These are phyloP conservation scores for Physcia stellaris DNA, from an alignment of 495 filamentous ascomycete genomes.

Conservation along the genomic window DNA sequence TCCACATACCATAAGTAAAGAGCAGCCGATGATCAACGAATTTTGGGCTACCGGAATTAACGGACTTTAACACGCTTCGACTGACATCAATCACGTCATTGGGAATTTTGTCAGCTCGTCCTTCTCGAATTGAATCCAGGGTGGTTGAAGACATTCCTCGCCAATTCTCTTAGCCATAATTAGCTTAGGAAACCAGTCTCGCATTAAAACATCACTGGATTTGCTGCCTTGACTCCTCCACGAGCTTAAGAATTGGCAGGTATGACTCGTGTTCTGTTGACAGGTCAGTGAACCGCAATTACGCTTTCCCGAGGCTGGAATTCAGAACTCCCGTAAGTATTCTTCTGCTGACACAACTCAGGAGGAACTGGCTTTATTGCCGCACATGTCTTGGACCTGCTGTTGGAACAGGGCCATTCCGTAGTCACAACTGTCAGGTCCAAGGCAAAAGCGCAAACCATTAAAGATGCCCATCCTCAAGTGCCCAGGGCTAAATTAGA, in stretches of 20 bases:
- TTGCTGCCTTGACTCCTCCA: no score
- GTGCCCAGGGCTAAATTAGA: conserved; percentile 49
- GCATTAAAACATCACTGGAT: no score
- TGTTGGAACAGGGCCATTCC: conserved; percentile 53
- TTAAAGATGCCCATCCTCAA: conserved; percentile 52
- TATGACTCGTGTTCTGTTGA: conserved; percentile 6
- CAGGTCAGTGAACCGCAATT: background rate
- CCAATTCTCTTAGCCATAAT: no score
- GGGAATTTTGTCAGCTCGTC: background rate
- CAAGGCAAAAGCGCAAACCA: conserved; percentile 62
- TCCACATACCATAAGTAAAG: no score
- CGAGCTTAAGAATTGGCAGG: background rate
- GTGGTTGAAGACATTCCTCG: no score
- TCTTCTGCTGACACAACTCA: conserved; percentile 5
- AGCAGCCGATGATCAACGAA: no score
- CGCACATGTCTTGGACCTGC: conserved; percentile 65
- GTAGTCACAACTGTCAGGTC: conserved; percentile 78
- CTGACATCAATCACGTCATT: background rate
- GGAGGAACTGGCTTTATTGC: conserved; percentile 63
- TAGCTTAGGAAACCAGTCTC: no score
- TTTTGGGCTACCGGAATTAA: no score
- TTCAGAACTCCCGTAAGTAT: background rate
- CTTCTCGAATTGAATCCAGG: no score
- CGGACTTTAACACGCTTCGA: background rate
- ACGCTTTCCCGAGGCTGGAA: background rate